These are phyloP conservation scores for Panellus pusillus DNA, from an alignment of 768 basidiomycete genomes.

Conservation along the genomic window DNA sequence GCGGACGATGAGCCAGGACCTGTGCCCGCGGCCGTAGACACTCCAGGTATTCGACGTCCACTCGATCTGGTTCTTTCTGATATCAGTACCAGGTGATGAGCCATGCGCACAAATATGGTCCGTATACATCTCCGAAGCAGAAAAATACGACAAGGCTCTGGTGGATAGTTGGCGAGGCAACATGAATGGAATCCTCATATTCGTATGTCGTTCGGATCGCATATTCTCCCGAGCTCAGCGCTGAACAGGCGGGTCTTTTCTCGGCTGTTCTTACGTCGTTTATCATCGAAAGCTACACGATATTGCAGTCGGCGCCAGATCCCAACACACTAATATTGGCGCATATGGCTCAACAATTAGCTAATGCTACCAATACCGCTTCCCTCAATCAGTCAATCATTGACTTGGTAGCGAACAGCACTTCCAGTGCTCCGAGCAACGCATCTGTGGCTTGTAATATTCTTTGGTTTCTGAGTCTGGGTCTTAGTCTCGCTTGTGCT, in stretches of 20 bases:
- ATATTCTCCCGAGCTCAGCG: not conserved
- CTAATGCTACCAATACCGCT: not conserved
- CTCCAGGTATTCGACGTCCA: constrained; percentile 9
- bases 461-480: constrained; percentile 21
- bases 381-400: not conserved
- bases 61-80: not conserved
- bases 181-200: constrained; percentile 22
- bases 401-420: not conserved
- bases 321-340: not conserved
- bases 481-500: constrained; percentile 18
- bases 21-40: constrained; percentile 12
- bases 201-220: constrained; percentile 3
- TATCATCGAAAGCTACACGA: constrained; percentile 20
- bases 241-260: constrained; percentile 20
- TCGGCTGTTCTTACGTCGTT: constrained; percentile 19
- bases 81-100: constrained; percentile 16
- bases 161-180: constrained; percentile 18
- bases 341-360: constrained; percentile 3
- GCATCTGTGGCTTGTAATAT: constrained; percentile 13
- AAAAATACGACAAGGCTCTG: constrained; percentile 21
- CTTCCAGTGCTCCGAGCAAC: not conserved
- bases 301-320: not conserved
- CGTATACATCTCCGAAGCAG: constrained; percentile 21
- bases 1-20: not conserved
- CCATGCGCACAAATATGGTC: constrained; percentile 21